Percentiles rank a stretch among this genome's conserved stretches.
Evolutionary conservation across 1,284 basidiomycete genomes (phyloP).

Genomic region (Kwoniella shivajii): DNA sequence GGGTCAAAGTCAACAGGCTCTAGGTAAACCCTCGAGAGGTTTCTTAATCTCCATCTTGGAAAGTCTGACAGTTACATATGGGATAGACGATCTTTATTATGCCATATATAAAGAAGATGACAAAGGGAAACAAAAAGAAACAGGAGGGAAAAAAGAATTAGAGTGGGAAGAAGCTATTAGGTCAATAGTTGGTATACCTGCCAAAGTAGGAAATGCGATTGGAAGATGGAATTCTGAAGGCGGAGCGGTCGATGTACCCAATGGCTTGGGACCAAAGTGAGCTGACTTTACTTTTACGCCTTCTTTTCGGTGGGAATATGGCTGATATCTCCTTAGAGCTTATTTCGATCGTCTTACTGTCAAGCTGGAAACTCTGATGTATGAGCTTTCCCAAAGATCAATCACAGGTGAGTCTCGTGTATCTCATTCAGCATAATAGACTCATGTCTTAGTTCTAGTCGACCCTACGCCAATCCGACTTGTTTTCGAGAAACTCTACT

Average conservation of each 20-base stretch:
- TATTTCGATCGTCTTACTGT: conserved; percentile 62
- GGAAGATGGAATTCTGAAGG: conserved; percentile 53
- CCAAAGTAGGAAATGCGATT: conserved; percentile 47
- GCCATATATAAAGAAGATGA: conserved; percentile 54
- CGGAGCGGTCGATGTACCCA: conserved; percentile 29
- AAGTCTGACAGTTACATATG: conserved; percentile 63
- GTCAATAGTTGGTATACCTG: conserved; percentile 32
- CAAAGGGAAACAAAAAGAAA: not conserved
- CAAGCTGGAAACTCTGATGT: conserved; percentile 42
- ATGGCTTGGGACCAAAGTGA: conserved; percentile 30
- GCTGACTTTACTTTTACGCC: not conserved
- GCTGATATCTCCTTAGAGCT: conserved; percentile 56
- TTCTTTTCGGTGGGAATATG: conserved; percentile 27
- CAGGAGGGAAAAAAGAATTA: conserved; percentile 21
- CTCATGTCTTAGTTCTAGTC: not conserved
- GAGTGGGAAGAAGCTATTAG: conserved; percentile 48
- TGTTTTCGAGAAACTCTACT: conserved; percentile 34
- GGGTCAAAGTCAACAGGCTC: conserved; percentile 7
- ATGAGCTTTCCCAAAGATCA: conserved; percentile 59
- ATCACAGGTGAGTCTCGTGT: not conserved
- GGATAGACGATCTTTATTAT: conserved; percentile 67
- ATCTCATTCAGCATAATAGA: not conserved
- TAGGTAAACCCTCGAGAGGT: conserved; percentile 27
- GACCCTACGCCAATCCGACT: conserved; percentile 20
- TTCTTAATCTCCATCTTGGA: conserved; percentile 57